These are phyloP conservation scores for Fraxinus latifolia DNA, from an alignment of 305 asterid genomes.

Conservation along the genomic window DNA sequence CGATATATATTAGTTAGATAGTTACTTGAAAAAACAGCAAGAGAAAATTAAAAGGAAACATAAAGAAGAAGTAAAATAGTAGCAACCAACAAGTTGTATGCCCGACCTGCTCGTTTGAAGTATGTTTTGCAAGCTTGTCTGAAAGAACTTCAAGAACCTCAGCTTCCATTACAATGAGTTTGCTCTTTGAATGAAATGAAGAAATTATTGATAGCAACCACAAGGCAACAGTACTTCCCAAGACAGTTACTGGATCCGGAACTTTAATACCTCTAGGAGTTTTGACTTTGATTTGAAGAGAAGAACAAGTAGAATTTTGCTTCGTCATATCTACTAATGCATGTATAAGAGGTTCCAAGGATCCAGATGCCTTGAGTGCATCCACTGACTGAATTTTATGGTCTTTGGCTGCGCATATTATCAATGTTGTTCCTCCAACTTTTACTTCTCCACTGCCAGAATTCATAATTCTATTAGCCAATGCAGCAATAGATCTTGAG, in stretches of 20 bases:
- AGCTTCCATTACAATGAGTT: constrained; percentile 60
- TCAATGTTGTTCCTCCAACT: constrained; percentile 68
- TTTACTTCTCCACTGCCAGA: constrained; percentile 70
- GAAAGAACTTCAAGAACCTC: constrained; percentile 67
- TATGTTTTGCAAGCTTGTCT: constrained; percentile 54
- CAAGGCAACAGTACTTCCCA: constrained; percentile 69
- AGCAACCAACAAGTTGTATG: constrained; percentile 18
- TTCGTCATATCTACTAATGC: constrained; percentile 70
- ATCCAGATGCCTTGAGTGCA: constrained; percentile 64
- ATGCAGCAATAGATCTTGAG: constrained; percentile 47
- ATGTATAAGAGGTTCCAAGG: constrained; percentile 59
- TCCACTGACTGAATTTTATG: constrained; percentile 48
- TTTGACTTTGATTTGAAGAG: constrained; percentile 49
- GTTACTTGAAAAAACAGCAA: constrained; percentile 10
- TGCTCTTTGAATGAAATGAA: constrained; percentile 51
- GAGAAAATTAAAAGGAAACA: constrained; percentile 10
- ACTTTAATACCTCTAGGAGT: constrained; percentile 53
- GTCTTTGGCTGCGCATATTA: constrained; percentile 72
- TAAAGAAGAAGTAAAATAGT: neutral
- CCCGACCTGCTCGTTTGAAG: constrained; percentile 53
- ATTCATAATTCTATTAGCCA: constrained; percentile 70
- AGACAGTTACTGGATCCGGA: constrained; percentile 62
- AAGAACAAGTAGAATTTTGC: constrained; percentile 43
- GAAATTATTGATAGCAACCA: constrained; percentile 75
- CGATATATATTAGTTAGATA: neutral